These are phyloP conservation scores for Fusarium sp. DNA, from an alignment of 2,329 filamentous ascomycete species.

Conservation along the genomic window DNA sequence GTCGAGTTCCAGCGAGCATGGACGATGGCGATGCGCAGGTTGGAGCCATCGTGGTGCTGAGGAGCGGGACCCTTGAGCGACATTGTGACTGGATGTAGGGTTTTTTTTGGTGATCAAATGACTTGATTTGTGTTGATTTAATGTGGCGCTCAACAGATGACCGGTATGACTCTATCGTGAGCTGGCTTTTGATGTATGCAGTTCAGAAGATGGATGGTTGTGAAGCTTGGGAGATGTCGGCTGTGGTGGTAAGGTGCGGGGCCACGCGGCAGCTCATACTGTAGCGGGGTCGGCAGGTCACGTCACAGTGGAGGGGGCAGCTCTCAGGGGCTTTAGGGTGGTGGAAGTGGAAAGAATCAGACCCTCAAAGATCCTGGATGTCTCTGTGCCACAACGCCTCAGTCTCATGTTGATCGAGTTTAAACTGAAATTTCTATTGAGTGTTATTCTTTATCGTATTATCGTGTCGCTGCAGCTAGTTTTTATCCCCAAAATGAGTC, in stretches of 20 bases:
- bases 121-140: conserved; percentile 22
- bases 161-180: conserved; percentile 22
- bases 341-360: not conserved
- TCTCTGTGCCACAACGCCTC: too few species aligned
- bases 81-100: conserved; percentile 26
- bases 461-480: too few species aligned
- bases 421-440: too few species aligned
- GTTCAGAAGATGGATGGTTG: conserved; percentile 14
- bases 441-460: too few species aligned
- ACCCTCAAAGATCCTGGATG: not conserved
- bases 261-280: conserved; percentile 28
- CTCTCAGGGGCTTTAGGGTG: conserved; percentile 5
- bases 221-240: conserved; percentile 25
- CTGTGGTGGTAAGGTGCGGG: conserved; percentile 37
- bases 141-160: not conserved
- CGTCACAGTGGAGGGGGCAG: conserved; percentile 37
- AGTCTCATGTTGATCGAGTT: too few species aligned
- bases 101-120: not conserved
- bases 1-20: conserved; percentile 95
- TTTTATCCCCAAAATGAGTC: too few species aligned
- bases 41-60: conserved; percentile 76
- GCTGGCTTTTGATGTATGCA: conserved; percentile 11
- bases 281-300: conserved; percentile 45
- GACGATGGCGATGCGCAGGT: conserved; percentile 91
- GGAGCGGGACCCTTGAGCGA: conserved; percentile 71